Conservation (phyloP, 2,329 filamentous ascomycete genomes). For the Fusarium protoensiforme region DNA sequence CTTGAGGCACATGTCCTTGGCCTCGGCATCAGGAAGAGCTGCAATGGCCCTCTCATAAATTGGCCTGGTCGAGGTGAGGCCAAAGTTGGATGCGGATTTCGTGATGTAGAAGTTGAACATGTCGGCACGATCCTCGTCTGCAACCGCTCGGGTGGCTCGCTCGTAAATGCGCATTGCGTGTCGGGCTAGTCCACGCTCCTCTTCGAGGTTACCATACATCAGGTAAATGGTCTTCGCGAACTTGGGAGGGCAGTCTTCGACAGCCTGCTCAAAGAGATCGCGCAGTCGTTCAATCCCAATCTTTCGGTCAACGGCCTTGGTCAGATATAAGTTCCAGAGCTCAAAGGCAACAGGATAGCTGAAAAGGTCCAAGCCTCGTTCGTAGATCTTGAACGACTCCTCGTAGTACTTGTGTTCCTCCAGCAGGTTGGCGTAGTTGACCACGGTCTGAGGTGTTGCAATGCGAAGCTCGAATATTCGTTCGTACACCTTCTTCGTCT, state of each 20-base stretch:
- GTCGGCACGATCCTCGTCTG: conserved; percentile 92
- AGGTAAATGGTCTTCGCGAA: conserved; percentile 97
- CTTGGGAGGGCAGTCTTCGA: conserved; percentile 93
- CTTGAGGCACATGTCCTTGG: conserved; percentile 97
- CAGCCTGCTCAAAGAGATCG: conserved; percentile 96
- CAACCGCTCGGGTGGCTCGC: conserved; percentile 91
- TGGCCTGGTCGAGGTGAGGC: conserved; percentile 89
- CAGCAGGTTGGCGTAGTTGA: conserved; percentile 96
- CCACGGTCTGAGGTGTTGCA: conserved; percentile 96
- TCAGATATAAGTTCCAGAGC: conserved; percentile 97
- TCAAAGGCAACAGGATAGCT: conserved; percentile 98
- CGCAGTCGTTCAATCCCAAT: conserved; percentile 94
- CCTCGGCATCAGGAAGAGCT: conserved; percentile 91
- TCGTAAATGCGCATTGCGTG: conserved; percentile 99
- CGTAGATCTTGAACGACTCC: conserved; percentile 97
- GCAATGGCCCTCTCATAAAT: conserved; percentile 98
- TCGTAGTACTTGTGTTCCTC: conserved; percentile 97
- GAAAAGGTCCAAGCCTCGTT: conserved; percentile 96
- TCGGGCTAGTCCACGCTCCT: conserved; percentile 91
- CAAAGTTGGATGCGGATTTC: conserved; percentile 98
- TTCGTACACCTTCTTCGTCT: conserved; percentile 95
- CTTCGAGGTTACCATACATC: conserved; percentile 98
- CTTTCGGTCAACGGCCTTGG: conserved; percentile 95
- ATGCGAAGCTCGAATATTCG: conserved; percentile 98
- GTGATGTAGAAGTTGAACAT: conserved; percentile 99